Percentiles rank a stretch among this genome's conserved stretches.
Evolutionary conservation across 2,329 filamentous ascomycete genomes (phyloP).

Genomic region (Calonectria pteridis): DNA sequence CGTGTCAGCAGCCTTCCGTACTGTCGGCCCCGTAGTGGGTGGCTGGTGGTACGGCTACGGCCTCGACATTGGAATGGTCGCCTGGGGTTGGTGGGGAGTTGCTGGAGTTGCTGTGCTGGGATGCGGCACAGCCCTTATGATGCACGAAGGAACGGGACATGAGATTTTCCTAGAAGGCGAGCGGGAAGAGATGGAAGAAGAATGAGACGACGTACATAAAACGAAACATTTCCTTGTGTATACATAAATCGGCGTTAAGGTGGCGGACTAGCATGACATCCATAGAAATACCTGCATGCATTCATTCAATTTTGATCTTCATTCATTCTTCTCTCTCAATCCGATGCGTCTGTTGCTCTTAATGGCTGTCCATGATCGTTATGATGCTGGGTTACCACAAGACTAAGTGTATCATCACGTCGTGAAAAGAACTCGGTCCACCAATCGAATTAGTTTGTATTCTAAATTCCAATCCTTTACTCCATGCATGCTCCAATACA

Average conservation of each 20-base stretch:
- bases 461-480: background rate
- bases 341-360: background rate
- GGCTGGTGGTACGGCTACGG: conserved; percentile 62
- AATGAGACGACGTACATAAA: conserved; percentile 18
- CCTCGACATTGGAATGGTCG: conserved; percentile 59
- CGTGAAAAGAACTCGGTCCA: background rate
- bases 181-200: conserved; percentile 46
- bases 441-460: background rate
- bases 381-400: background rate
- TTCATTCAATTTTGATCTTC: background rate
- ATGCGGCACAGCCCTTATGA: conserved; percentile 69
- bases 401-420: background rate
- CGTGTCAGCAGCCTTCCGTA: conserved; percentile 62
- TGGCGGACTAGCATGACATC: background rate
- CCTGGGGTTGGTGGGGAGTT: conserved; percentile 62
- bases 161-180: conserved; percentile 67
- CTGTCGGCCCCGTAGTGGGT: conserved; percentile 63
- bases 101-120: conserved; percentile 66
- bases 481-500: background rate
- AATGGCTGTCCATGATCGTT: background rate
- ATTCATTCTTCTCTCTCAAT: background rate
- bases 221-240: background rate
- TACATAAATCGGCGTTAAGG: background rate
- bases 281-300: background rate
- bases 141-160: conserved; percentile 75